Base-by-base conservation (phyloP, 2,329 filamentous ascomycete genomes). In the Sporothrix humicola region DNA sequence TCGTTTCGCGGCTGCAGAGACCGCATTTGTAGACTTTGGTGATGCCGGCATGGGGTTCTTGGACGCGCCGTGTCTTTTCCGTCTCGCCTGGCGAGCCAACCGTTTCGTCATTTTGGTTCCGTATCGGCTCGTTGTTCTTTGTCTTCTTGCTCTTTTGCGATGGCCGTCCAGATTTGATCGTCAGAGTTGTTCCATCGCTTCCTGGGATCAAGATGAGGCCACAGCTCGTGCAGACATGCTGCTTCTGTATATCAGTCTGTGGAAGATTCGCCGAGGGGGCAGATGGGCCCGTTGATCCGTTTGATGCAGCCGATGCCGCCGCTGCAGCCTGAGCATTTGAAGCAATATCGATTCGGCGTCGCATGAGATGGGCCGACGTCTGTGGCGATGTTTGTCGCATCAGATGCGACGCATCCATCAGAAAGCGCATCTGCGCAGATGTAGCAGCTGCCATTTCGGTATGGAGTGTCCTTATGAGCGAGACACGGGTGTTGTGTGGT, bases 321-420 rank as follows among this genome's bases (percentile, higher is more conserved):
- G 71, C n/a, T 2, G 56, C 9, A n/a, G 72, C 15, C 7, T 72
- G 26, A 12, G 50, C 3, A n/a, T 42, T 56, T 86, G 84, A 82
- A 77, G 89, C 82, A 15, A 90, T 79, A 10, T 82, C 80, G 75
- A 85, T 84, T 73, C 87, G 84, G 72, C 84, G 83, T 77, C 82
- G 84, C 87, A 91, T 88, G 54, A 91, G 81, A 78, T 88, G 85
- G 13, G 88, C 87, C 15, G 90, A 90, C 0, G 84, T 87, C 75
- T 87, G 84, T 0, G 89, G 89, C 0, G 88, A 85, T 1, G 84
- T 80, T 12, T 80, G 79, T 2, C 84, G 82, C 17, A 91, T 82
- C 10, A 90, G 80, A 81, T 91, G 87, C 1, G 89, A 88, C 0
- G 89, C 88, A 78, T 90, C 85, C 12, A 86, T 87, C 2, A 91